These are phyloP conservation scores for Pseudisothecium myosuroides DNA, from an alignment of 225 moss, liverwort and hornwort species.

Conservation along the genomic window DNA sequence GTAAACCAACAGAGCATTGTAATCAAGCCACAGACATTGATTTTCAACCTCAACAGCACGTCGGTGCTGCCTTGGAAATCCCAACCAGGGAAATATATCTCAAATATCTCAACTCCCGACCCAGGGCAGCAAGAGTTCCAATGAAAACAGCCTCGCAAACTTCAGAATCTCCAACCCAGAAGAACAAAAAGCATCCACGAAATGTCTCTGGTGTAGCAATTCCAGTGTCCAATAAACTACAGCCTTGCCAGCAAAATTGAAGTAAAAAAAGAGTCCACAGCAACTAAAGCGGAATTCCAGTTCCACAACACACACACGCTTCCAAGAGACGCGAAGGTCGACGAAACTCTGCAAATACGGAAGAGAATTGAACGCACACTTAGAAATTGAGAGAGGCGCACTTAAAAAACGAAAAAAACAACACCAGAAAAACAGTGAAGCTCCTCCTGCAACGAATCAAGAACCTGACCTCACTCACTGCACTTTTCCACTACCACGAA, in stretches of 20 bases:
- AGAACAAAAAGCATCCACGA: not conserved
- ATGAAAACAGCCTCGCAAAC: not conserved
- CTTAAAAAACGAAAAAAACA: not conserved
- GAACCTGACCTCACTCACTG: not conserved
- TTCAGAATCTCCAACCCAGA: not conserved
- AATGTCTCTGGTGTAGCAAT: conserved; percentile 1
- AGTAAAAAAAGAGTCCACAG: not conserved
- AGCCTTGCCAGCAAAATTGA: not conserved
- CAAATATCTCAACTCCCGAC: not conserved
- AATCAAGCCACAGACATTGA: not conserved
- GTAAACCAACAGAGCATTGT: not conserved
- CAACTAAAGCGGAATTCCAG: not conserved
- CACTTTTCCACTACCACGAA: not conserved
- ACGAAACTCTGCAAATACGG: not conserved
- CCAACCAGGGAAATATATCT: not conserved
- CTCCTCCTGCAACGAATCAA: not conserved
- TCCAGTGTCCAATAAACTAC: not conserved
- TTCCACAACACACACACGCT: not conserved
- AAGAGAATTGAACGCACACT: not conserved
- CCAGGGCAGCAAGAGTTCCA: not conserved
- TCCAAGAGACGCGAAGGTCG: not conserved
- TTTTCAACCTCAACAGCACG: not conserved
- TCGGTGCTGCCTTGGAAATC: not conserved
- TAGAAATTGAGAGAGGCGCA: not conserved
- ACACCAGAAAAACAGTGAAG: not conserved